phyloP scores from a whole-genome alignment of 768 basidiomycete species.

The Lactifluus piperatus region DNA sequence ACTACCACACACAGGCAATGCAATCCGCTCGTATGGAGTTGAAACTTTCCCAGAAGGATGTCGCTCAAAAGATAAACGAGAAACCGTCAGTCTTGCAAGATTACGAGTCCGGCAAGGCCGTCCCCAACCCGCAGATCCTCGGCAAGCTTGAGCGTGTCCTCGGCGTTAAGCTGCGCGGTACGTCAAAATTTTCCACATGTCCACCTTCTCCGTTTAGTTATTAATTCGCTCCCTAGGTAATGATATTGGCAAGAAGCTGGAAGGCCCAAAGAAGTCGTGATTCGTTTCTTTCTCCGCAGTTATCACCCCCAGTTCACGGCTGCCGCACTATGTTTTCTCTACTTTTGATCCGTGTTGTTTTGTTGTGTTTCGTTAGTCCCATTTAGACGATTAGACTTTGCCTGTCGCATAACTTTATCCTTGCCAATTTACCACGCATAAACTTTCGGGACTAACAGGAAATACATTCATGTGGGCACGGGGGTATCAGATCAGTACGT shows the following conservation, averaged over 20 bases:
- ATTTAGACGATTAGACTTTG: slow-evolving; percentile 8
- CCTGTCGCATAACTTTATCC: neutral
- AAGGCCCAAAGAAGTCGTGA: slow-evolving; percentile 65
- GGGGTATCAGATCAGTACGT: neutral
- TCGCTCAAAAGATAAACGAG: slow-evolving; percentile 90
- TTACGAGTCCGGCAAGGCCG: slow-evolving; percentile 81
- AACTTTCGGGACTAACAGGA: slow-evolving; percentile 1
- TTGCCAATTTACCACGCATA: neutral
- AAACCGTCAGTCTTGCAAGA: slow-evolving; percentile 84
- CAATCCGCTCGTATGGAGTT: slow-evolving; percentile 70
- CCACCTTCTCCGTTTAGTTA: neutral
- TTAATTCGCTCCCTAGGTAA: slow-evolving; percentile 36
- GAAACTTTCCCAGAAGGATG: slow-evolving; percentile 82
- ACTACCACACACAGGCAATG: slow-evolving; percentile 50
- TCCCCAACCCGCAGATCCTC: slow-evolving; percentile 81
- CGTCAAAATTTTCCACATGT: slow-evolving; percentile 22
- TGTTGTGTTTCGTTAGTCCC: slow-evolving; percentile 19
- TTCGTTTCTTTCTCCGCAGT: slow-evolving; percentile 34
- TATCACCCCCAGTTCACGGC: slow-evolving; percentile 26
- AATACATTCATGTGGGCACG: slow-evolving; percentile 13
- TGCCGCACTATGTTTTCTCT: slow-evolving; percentile 12
- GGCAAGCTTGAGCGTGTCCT: slow-evolving; percentile 81
- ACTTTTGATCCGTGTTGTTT: slow-evolving; percentile 18
- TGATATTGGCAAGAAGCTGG: slow-evolving; percentile 84
- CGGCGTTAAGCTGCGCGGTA: slow-evolving; percentile 85